phyloP scores from a whole-genome alignment of 2,329 filamentous ascomycete species.

The Botryotinia globosa region DNA sequence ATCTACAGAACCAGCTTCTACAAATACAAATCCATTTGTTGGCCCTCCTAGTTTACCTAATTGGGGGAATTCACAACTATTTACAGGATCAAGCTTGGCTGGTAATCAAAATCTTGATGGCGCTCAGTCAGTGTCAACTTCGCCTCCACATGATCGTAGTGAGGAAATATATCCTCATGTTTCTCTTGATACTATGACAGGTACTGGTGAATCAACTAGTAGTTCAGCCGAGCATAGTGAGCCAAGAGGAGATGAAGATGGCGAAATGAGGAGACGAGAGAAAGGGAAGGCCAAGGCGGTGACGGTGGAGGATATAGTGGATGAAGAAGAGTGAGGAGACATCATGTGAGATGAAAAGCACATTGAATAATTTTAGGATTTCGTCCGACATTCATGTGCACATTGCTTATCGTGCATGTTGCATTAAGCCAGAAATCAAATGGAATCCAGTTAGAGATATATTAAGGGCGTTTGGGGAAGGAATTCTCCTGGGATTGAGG shows the following conservation, averaged over 20 bases:
- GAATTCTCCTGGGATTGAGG: neutral
- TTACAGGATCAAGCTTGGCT: conserved; percentile 23
- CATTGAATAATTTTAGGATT: neutral
- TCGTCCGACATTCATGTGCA: neutral
- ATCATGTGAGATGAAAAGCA: conserved; percentile 5
- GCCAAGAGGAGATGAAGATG: conserved; percentile 21
- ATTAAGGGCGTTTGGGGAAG: conserved; percentile 14
- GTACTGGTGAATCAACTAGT: conserved; percentile 14
- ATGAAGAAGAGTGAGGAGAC: conserved; percentile 38
- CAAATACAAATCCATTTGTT: conserved; percentile 24
- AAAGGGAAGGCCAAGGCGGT: conserved; percentile 48
- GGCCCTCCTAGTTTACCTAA: conserved; percentile 6
- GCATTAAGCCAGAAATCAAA: neutral
- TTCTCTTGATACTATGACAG: neutral
- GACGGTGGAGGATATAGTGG: conserved; percentile 47
- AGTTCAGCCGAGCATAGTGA: conserved; percentile 17
- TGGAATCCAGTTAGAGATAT: neutral
- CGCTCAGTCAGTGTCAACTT: neutral
- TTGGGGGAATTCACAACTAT: conserved; percentile 29
- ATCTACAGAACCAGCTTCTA: conserved; percentile 23
- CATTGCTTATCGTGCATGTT: conserved; percentile 9
- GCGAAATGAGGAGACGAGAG: conserved; percentile 26
- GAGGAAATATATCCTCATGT: neutral
- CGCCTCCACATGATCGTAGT: neutral
- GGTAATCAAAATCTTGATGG: conserved; percentile 18